phyloP scores from a whole-genome alignment of 2,329 filamentous ascomycete genomes.

The Xylaria hypoxylon region DNA sequence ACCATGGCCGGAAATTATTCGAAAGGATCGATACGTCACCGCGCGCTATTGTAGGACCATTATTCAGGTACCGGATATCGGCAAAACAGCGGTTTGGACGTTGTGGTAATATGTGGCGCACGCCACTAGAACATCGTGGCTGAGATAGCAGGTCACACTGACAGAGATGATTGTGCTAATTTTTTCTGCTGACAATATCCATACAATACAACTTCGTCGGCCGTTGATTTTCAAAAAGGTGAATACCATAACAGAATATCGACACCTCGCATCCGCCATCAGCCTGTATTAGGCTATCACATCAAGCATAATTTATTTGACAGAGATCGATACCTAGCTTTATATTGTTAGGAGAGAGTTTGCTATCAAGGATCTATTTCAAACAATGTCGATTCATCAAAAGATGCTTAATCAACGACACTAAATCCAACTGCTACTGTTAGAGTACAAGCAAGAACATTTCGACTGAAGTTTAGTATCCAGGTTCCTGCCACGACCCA shows the following conservation, averaged over 20 bases:
- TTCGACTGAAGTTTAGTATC: too few species aligned
- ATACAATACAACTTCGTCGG: too few species aligned
- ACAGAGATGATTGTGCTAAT: background rate
- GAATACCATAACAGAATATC: background rate
- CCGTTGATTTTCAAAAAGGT: background rate
- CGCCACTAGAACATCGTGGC: conserved; percentile 6
- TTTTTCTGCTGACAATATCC: background rate
- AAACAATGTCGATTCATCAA: background rate
- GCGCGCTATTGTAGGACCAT: conserved; percentile 9
- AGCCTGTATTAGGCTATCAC: background rate
- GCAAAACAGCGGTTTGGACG: background rate
- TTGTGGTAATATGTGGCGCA: conserved; percentile 8
- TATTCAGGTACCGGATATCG: conserved; percentile 26
- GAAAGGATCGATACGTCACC: conserved; percentile 4
- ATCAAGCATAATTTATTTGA: background rate
- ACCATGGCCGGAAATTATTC: conserved; percentile 34
- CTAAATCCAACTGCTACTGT: background rate
- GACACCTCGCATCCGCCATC: background rate
- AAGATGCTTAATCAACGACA: background rate
- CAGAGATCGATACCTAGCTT: background rate
- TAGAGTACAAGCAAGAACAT: background rate
- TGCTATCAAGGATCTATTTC: background rate
- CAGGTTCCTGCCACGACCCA: background rate
- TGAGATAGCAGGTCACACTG: conserved; percentile 22
- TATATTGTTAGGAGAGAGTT: too few species aligned